Evolutionary conservation across 257 asterid genomes (phyloP), one percentile per base, ranked within the genome.

Genomic region (Nicotiana sylvestris): DNA sequence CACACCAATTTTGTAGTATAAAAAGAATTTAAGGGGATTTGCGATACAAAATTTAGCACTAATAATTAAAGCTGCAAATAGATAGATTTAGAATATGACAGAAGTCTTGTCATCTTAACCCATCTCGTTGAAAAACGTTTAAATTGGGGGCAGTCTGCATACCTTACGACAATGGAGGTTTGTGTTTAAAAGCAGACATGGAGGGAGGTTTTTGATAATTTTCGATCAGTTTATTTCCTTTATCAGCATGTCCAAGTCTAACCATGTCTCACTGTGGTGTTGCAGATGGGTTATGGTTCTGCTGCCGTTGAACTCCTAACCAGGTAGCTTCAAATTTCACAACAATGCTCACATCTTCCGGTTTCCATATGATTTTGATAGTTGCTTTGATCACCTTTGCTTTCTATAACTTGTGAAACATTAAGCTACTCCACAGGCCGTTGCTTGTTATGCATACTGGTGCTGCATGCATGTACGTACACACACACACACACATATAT

Each of bases 221-320:
- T 33, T 37, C 55, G 43, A 62, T 6, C 82, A 56, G 7, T 32
- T 67, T 56, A n/a, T 77, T 11, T 49, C 18, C 58, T 21, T 57
- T 66, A 16, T 3, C 78, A 76, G 39, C 60, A 10, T 37, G 66
- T 81, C 61, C 74, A 60, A 77, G 65, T 81, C 60, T 80, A 60
- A 77, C 62, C 56, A 68, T 82, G 64, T 58, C 55, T 66, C 37
- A 70, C 51, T 80, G 68, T 86, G 32, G 84, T 83, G 25, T 85
- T 89, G 93, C 95, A 95, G 98, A 90, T 86, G 83, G 98, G 97
- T 85, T 94, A 94, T 86, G 98, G 98, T 66, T 91, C 99, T 70
- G 90, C 87, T 51, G 99, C 98, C 8, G 91, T 94, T 82, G 97
- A 96, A 83, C 94, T 91, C 58, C 89, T 96, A 86, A 53, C 86